These are phyloP conservation scores for Metschnikowia drakensbergensis DNA, from an alignment of 805 yeast species.

Conservation along the genomic window DNA sequence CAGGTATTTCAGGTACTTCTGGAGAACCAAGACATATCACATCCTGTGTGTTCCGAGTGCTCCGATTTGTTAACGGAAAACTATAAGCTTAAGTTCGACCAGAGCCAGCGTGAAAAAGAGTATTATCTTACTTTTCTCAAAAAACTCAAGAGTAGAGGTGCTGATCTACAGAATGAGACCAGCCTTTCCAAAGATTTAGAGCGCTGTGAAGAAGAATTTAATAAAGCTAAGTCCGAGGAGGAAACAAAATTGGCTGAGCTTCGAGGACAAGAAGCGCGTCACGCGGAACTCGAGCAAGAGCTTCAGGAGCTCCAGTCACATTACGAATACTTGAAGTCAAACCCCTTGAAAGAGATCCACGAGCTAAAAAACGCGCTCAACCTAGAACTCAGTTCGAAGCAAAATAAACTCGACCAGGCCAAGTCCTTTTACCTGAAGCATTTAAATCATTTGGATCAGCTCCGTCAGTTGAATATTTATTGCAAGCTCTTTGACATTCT, in stretches of 20 bases:
- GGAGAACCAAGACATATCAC: slow-evolving; percentile 64
- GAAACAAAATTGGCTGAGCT: slow-evolving; percentile 30
- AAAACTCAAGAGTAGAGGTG: slow-evolving; percentile 47
- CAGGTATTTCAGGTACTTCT: slow-evolving; percentile 71
- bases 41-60: slow-evolving; percentile 87
- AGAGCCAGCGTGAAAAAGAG: slow-evolving; percentile 72
- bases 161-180: slow-evolving; percentile 20
- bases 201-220: slow-evolving; percentile 8
- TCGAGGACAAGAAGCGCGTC: slow-evolving; percentile 38
- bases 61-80: slow-evolving; percentile 61
- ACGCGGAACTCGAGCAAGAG: slow-evolving; percentile 45
- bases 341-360: slow-evolving; percentile 46
- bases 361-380: slow-evolving; percentile 53
- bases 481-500: slow-evolving; percentile 81
- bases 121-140: slow-evolving; percentile 69
- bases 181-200: background rate
- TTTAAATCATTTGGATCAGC: slow-evolving; percentile 60
- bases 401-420: slow-evolving; percentile 57
- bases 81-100: slow-evolving; percentile 67
- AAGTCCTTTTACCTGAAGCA: slow-evolving; percentile 61
- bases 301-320: slow-evolving; percentile 43
- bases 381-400: slow-evolving; percentile 47
- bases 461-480: slow-evolving; percentile 76
- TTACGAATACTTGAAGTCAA: slow-evolving; percentile 28
- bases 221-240: slow-evolving; percentile 33